Base-by-base conservation (phyloP, 2,329 filamentous ascomycete species). In the Talaromyces pinophilus region DNA sequence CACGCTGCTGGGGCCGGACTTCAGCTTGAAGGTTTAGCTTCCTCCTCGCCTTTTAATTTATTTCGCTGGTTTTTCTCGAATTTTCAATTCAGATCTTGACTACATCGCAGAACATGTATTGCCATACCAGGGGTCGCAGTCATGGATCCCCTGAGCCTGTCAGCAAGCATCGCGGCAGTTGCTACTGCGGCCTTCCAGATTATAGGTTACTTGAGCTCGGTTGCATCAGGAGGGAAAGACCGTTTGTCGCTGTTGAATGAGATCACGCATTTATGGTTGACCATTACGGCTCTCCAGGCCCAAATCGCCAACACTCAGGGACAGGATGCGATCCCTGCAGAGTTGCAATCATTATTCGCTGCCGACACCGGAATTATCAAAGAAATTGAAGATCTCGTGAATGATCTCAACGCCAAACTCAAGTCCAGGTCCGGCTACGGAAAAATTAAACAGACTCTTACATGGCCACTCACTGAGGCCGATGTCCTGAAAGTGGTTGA, bases 61-160 rank as follows among this genome's bases (percentile, higher is more conserved):
- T 15, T 57, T 57, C 30, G 8, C 33, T 38, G 33, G 5, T 25
- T 22, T 38, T 17, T n/a, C 28, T 54, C 28, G 50, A 25, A 1
- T 38, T 13, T 15, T 40, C n/a, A 22, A 19, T 22, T 38, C 33
- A 8, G 33, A 22, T 25, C 19, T 22, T 40, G 60, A 28, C 19
- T 33, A 19, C 25, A n/a, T 30, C 30, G 22, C 25, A 30, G 25
- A 38, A 19, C 33, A 25, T 63, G 61, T 6, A n/a, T 55, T 40
- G 15, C 33, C 19, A 17, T 63, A 42, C 61, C 15, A 30, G 52
- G 42, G 33, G 25, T 33, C 22, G 61, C 61, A 38, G 60, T 25
- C 60, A 57, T 57, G 54, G 54, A 57, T 38, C 54, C 54, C 33
- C 54, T 57, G n/a, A 57, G 54, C 19, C 8, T 57, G n/a, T 57